Base-by-base conservation (phyloP, 352 stramenopile genomes). In the Phytophthora pistaciae region DNA sequence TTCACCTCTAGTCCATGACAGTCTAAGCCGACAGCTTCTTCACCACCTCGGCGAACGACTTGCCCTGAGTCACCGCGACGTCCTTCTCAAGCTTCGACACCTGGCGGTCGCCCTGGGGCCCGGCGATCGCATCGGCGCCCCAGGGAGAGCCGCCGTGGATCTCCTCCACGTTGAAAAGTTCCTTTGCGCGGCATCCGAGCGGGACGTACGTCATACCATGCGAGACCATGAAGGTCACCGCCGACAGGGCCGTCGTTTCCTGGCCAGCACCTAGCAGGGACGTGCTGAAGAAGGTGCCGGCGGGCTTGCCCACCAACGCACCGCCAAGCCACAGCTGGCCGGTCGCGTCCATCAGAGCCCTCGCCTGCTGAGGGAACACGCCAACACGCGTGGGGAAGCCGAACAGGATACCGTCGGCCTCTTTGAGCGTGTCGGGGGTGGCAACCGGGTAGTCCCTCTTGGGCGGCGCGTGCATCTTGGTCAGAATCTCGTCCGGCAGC, bases 401-500 rank as follows among this genome's bases (percentile, higher is more conserved):
- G 33, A 70, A 50, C 16, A 70, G 56, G 23, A 70, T 70, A 9
- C 64, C 64, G 23, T 70, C 64, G 1, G 64, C 64, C 46, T 70
- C 64, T 46, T 59, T 50, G 46, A 70, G 64, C 13, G 56, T 64
- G 13, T 60, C 20, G 11, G 64, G 55, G 7, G 55, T 31, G 27
- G 27, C 6, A 18, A 44, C 36, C 36, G 36, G 63, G 44, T 60
- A 27, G 55, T 64, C 55, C 10, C 27, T 14, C 53, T 68, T 68
- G n/a, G 62, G 38, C 0, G 62, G 53, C 2, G 62, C 62, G 62
- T 69, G 31, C 46, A 70, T 63, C 33, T 63, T 70, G 13, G 48
- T 56, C 23, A 70, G 36, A 13, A 70, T 44, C 36, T 70, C 64
- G 1, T 70, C 56, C n/a, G 46, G 58, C 31, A 64, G 48, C 25